Conservation (phyloP, 768 basidiomycete species). For the Termitomyces sp. region DNA sequence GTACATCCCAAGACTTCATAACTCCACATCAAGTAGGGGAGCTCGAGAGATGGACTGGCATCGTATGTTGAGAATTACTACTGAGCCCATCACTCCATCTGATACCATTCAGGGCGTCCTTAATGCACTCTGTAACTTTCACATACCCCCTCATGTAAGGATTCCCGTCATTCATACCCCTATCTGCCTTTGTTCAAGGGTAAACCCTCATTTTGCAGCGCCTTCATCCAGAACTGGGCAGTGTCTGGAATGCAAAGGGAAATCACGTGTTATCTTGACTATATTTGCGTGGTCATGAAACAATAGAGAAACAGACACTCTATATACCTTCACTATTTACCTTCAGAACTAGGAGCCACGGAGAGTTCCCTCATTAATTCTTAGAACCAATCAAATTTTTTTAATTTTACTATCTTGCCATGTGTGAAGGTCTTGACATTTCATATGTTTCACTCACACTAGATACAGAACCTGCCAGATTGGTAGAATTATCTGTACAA, state of each 20-base stretch:
- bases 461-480: no score
- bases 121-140: slow-evolving; percentile 44
- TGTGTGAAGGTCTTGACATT: no score
- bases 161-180: not conserved
- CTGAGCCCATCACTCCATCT: slow-evolving; percentile 4
- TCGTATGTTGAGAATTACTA: slow-evolving; percentile 23
- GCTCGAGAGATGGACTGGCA: slow-evolving; percentile 58
- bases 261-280: not conserved
- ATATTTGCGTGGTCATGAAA: not conserved
- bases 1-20: slow-evolving; percentile 69
- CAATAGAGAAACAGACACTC: not conserved
- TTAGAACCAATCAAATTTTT: no score
- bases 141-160: slow-evolving; percentile 48
- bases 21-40: slow-evolving; percentile 56
- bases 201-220: slow-evolving; percentile 26
- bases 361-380: no score
- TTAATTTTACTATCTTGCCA: no score
- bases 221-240: slow-evolving; percentile 47
- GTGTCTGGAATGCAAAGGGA: slow-evolving; percentile 43
- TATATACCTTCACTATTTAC: not conserved
- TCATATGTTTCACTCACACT: no score
- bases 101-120: slow-evolving; percentile 40
- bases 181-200: slow-evolving; percentile 2
- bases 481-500: no score
- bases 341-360: not conserved